Base-by-base conservation (phyloP, 352 stramenopile species). In the Thraustochytrium sp. region DNA sequence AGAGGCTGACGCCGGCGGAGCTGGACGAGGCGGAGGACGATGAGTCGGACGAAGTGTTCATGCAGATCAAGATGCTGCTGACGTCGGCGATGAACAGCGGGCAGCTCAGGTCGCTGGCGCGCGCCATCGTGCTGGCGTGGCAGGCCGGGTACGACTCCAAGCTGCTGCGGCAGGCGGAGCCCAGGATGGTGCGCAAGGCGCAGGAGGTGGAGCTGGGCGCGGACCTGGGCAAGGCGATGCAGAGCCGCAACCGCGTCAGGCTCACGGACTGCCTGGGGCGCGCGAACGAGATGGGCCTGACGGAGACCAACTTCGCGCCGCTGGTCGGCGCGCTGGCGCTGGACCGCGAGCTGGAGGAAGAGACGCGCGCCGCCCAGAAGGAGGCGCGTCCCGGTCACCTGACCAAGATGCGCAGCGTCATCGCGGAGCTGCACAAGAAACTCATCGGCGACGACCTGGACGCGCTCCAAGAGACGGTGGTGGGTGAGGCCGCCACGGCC, bases 61-160 rank as follows among this genome's bases (percentile, higher is more conserved):
- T 64, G 44, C 31, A 63, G 29, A 72, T 80, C 46, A 68, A 63
- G 63, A 63, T 72, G 68, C 51, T 80, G 48, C 53, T 80, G 0
- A 34, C 2, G 16, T 65, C 48, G 13, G 68, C 68, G 18, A 46
- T 80, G 2, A 44, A 72, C 18, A 55, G 31, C 23, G 68, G 68
- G 0, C 42, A 80, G 38, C 68, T 80, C 21, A 5, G 49, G 44
- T 80, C 68, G 23, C 53, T 80, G 18, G 53, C 44, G 68, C 68
- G 68, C 2, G 68, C 68, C n/a, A 75, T 72, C 44, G 68, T 72
- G 68, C 53, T 80, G 3, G 68, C 68, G 21, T 80, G 68, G 68
- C 68, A 80, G 42, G 68, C 68, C 8, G 68, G 53, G 23, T 65
- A 80, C 44, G 68, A 80, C 53, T 80, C 68, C 44, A 53, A 68